Evolutionary conservation across 2,329 filamentous ascomycete genomes (phyloP).

Genomic region (Zymoseptoria ardabiliae): DNA sequence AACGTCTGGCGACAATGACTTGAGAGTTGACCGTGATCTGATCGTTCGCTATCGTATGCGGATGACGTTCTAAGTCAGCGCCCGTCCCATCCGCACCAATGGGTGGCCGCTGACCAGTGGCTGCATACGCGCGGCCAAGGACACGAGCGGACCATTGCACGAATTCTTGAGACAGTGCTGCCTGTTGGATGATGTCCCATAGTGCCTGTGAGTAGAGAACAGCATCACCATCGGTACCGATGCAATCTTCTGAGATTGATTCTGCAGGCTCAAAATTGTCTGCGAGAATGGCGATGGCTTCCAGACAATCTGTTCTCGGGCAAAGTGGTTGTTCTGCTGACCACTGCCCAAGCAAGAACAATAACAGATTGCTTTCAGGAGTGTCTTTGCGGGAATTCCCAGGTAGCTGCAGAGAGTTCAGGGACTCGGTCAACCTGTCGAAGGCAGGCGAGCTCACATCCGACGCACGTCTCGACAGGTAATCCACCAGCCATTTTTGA

Average conservation of each 20-base stretch:
- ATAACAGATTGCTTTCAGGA: conserved; percentile 69
- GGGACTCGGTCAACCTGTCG: conserved; percentile 12
- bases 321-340: conserved; percentile 56
- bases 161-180: conserved; percentile 18
- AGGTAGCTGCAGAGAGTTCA: conserved; percentile 51
- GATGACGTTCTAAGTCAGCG: neutral
- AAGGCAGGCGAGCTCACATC: neutral
- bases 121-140: conserved; percentile 74
- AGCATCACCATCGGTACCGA: conserved; percentile 60
- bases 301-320: conserved; percentile 59
- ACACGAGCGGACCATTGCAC: conserved; percentile 78
- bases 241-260: conserved; percentile 56
- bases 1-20: conserved; percentile 30
- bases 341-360: conserved; percentile 73
- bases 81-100: neutral
- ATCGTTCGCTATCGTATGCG: neutral
- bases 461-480: conserved; percentile 45
- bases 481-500: conserved; percentile 68
- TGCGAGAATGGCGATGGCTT: conserved; percentile 68
- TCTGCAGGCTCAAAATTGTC: conserved; percentile 60
- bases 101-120: conserved; percentile 23
- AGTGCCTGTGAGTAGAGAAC: conserved; percentile 28
- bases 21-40: conserved; percentile 22
- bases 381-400: conserved; percentile 64
- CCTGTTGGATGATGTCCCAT: conserved; percentile 16